Base-by-base conservation (phyloP, 306 rosid species). In the Psophocarpus tetragonolobus region DNA sequence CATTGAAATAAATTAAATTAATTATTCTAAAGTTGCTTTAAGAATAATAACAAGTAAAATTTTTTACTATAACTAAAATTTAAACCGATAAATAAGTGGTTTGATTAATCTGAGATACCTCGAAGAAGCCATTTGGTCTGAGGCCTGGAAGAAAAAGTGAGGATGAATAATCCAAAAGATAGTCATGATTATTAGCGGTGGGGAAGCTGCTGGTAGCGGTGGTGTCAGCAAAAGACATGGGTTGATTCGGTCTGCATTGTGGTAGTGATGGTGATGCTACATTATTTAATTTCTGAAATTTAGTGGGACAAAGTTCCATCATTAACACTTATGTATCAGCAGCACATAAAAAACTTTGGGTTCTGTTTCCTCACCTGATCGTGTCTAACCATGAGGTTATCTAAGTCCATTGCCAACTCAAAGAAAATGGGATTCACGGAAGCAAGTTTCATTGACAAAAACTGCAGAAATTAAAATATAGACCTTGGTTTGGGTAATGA, bases 401-500 rank as follows among this genome's bases (percentile, higher is more conserved):
- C 92, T 30, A 86, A 38, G 82, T 95, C 96, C 91, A 83, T 84
- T 83, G 93, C 85, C 53, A 88, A 78, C 57, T 89, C 97, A 81
- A 80, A 87, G 60, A 85, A 77, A 75, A 88, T 75, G 73, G 97
- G 95, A 82, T 83, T 89, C 82, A 89, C 70, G 3, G 97, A 89
- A 58, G 97, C 90, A 82, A 95, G 96, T 77, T 91, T 95, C 97
- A 91, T 85, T 44, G 98, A 95, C 80, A 95, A 90, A 84, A 92
- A 89, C 98, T 95, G 93, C 68, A 84, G 5, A 68, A 64, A n/a
- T n/a, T n/a, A n/a, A 0, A 80, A 75, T 45, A 48, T n/a, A 48
- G n/a, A 8, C 26, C 53, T 74, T 50, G 27, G 10, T 61, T 74
- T 50, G 29, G 32, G 41, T 4, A 38, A 39, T 36, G 30, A 69